Conservation (phyloP, 495 filamentous ascomycete genomes). For the Oleoguttula mirabilis region DNA sequence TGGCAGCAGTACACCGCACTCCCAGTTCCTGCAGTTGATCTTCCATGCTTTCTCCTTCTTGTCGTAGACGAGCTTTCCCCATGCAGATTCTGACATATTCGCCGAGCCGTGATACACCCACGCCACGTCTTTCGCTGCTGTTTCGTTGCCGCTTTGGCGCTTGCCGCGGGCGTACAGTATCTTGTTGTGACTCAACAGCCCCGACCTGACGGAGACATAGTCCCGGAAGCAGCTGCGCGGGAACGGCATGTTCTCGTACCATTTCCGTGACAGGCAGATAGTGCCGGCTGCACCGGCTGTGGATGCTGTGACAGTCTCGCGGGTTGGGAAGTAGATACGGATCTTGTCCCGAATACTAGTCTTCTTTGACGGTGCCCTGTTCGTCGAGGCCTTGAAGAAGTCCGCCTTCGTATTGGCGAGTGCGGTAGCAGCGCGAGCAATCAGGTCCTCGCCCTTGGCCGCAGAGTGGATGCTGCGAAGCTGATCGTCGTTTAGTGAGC, state of each 20-base stretch:
- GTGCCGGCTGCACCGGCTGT: constrained; percentile 57
- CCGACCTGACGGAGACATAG: constrained; percentile 51
- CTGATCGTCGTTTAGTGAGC: constrained; percentile 55
- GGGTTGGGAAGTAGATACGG: constrained; percentile 73
- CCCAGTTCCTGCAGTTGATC: constrained; percentile 86
- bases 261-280: constrained; percentile 59
- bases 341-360: constrained; percentile 41
- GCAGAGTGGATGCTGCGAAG: constrained; percentile 63
- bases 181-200: constrained; percentile 84
- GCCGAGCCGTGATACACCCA: constrained; percentile 90
- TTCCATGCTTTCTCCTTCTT: constrained; percentile 50
- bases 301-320: constrained; percentile 54
- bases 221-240: constrained; percentile 61
- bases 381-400: constrained; percentile 20
- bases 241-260: constrained; percentile 55
- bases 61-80: constrained; percentile 67
- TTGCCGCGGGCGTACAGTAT: constrained; percentile 54
- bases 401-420: constrained; percentile 9
- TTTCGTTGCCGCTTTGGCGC: constrained; percentile 18
- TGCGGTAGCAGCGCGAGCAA: not conserved
- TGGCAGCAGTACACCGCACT: constrained; percentile 76
- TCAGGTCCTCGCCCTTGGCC: constrained; percentile 43
- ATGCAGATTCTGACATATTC: constrained; percentile 85
- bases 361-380: constrained; percentile 6
- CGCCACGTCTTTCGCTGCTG: constrained; percentile 22